Percentiles rank a stretch among this genome's conserved stretches.
phyloP scores from a whole-genome alignment of 2,329 filamentous ascomycete species.

The Mycosphaerella sp. region DNA sequence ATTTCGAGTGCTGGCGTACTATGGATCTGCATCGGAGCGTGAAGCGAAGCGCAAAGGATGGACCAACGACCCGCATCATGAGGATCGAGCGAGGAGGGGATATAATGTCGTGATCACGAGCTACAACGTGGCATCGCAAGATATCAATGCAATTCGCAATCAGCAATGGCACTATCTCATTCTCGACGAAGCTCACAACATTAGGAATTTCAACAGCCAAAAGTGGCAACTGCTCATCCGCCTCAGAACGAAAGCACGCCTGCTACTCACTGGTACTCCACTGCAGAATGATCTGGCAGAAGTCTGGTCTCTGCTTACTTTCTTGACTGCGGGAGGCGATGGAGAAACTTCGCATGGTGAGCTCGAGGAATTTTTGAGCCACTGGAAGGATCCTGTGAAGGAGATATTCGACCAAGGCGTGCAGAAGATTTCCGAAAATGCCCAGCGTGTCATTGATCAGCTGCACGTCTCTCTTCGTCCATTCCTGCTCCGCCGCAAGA shows the following conservation, averaged over 20 bases:
- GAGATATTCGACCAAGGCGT: conserved; percentile 93
- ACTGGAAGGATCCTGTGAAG: conserved; percentile 90
- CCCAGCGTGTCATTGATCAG: conserved; percentile 83
- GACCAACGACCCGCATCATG: conserved; percentile 61
- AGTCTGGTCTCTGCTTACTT: conserved; percentile 93
- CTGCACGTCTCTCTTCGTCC: conserved; percentile 90
- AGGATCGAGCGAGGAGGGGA: conserved; percentile 84
- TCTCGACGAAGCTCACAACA: conserved; percentile 96
- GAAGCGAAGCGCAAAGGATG: conserved; percentile 86
- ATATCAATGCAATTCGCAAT: conserved; percentile 87
- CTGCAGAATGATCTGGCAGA: conserved; percentile 96
- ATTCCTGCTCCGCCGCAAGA: conserved; percentile 82
- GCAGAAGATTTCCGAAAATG: conserved; percentile 90
- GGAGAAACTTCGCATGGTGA: conserved; percentile 78
- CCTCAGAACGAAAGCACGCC: conserved; percentile 81
- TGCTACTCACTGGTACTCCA: conserved; percentile 88
- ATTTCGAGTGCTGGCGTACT: conserved; percentile 97
- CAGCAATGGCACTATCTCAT: conserved; percentile 97
- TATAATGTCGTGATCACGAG: conserved; percentile 99
- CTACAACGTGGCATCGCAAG: conserved; percentile 91
- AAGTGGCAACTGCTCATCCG: conserved; percentile 92
- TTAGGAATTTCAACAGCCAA: conserved; percentile 98
- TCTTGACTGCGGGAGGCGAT: conserved; percentile 77
- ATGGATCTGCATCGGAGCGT: conserved; percentile 86
- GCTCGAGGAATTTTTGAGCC: conserved; percentile 90